Base-by-base conservation (phyloP, 805 yeast species). In the Wickerhamiella spandovensis region DNA sequence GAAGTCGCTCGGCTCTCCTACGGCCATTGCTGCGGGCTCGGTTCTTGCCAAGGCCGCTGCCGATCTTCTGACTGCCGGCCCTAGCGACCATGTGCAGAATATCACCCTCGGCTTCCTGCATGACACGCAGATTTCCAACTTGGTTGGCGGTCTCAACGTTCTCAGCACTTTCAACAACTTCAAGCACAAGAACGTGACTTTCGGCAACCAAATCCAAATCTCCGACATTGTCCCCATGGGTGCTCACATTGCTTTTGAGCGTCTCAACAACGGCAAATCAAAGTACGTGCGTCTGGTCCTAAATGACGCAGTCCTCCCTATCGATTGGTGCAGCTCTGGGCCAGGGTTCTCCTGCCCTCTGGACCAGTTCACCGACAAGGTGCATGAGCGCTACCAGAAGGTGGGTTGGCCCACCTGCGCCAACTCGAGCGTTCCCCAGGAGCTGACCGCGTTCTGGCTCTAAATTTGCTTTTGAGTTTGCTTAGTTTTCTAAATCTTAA, bases 261-360 rank as follows among this genome's bases (percentile, higher is more conserved):
- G 77, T 54, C 62, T 75, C 51, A 44, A 52, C 12, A 44, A 44
- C 38, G 24, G 28, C 30, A 21, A 15, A 5, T 28, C 32, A 28
- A 32, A 45, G 20, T 78, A 65, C 57, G 76, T 77, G n/a, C 72
- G 81, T 60, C 65, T 68, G 35, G 61, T 75, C 7, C 56, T 76
- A n/a, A 77, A 77, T 56, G 81, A 77, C 54, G 78, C 78, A 1
- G 79, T 77, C 21, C 64, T 74, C 44, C 80, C 81, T 24, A 58
- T 74, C 35, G 69, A 70, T 21, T 57, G 60, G 37, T 77, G 81
- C 60, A 65, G 69, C 43, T 60, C 65, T 41, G 82, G 82, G 5
- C 82, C 82, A 7, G 79, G 79, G 1, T 75, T 69, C 59, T 66
- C 74, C 39, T 71, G 80, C 61, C 65, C 68, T 51, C 61, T 67